A percentile compares a stretch with the other conserved stretches of the same genome.
phyloP scores from a whole-genome alignment of 495 filamentous ascomycete genomes.

The Durotheca rogersii region DNA sequence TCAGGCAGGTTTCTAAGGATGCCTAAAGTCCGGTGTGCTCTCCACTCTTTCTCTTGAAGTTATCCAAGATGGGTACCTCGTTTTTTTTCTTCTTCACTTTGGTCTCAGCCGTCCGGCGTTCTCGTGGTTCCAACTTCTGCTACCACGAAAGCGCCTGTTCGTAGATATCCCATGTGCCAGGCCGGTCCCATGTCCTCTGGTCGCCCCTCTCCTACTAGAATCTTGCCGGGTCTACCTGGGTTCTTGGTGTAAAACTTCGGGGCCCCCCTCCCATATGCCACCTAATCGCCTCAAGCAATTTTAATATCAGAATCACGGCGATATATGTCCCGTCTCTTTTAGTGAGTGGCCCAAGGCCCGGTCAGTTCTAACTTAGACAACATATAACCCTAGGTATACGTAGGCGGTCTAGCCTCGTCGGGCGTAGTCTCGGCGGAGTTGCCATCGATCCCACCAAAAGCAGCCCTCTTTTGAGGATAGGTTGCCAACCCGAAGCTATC shows the following conservation, averaged over 20 bases:
- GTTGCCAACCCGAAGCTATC: conserved; percentile 19
- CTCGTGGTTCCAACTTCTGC: not conserved
- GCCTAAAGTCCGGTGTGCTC: no score
- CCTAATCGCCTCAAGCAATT: conserved; percentile 17
- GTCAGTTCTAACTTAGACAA: not conserved
- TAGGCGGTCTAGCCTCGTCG: conserved; percentile 11
- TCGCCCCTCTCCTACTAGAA: no score
- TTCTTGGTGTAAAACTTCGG: conserved; percentile 18
- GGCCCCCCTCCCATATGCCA: conserved; percentile 20
- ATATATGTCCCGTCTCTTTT: conserved; percentile 27
- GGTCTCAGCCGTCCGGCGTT: no score
- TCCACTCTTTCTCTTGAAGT: not conserved
- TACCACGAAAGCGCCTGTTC: conserved; percentile 1
- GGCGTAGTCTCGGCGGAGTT: conserved; percentile 16
- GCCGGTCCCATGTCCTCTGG: no score
- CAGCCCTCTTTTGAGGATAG: conserved; percentile 10
- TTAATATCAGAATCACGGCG: conserved; percentile 28
- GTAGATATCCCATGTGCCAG: conserved; percentile 20
- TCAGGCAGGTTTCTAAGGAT: not conserved
- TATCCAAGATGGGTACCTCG: not conserved
- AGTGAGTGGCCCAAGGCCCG: conserved; percentile 7
- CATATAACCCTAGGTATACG: not conserved
- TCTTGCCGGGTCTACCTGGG: no score
- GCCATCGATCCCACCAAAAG: conserved; percentile 12
- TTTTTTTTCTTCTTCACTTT: no score